phyloP scores from a whole-genome alignment of 2,329 filamentous ascomycete genomes.

The Fonsecaea multimorphosa region DNA sequence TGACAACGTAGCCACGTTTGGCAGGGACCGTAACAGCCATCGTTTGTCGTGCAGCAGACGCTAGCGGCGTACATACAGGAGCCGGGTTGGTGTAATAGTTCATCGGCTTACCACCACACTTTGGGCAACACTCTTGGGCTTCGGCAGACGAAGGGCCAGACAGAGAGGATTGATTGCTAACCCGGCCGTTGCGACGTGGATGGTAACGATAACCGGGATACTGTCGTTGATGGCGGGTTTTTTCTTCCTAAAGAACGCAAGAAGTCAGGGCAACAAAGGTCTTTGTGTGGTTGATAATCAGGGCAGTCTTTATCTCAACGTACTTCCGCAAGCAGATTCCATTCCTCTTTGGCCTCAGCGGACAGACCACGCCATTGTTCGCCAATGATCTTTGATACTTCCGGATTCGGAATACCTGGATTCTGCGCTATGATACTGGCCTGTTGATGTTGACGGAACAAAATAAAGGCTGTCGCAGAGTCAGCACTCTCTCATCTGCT shows the following conservation, averaged over 20 bases:
- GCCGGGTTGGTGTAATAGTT: constrained; percentile 46
- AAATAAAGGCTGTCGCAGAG: constrained; percentile 80
- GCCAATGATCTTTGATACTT: constrained; percentile 97
- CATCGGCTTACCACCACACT: constrained; percentile 55
- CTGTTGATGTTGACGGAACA: constrained; percentile 94
- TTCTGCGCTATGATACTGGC: constrained; percentile 78
- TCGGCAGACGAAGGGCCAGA: constrained; percentile 32
- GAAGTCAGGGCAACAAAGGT: constrained; percentile 29
- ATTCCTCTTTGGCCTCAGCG: constrained; percentile 76
- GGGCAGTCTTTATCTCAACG: constrained; percentile 32
- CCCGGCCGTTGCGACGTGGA: constrained; percentile 66
- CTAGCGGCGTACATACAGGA: constrained; percentile 51
- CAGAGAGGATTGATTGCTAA: constrained; percentile 42
- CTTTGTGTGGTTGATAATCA: constrained; percentile 28
- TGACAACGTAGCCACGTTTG: constrained; percentile 39
- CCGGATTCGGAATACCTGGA: constrained; percentile 90
- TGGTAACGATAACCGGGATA: constrained; percentile 96
- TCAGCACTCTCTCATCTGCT: constrained; percentile 19
- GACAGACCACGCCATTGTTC: constrained; percentile 84
- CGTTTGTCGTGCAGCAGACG: constrained; percentile 46
- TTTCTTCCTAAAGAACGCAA: constrained; percentile 70
- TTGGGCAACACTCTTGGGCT: constrained; percentile 35
- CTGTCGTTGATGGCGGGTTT: constrained; percentile 82
- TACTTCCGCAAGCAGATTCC: constrained; percentile 87
- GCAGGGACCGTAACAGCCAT: constrained; percentile 44